These are phyloP conservation scores for Asterella californica DNA, from an alignment of 225 moss, liverwort and hornwort genomes.

Conservation along the genomic window DNA sequence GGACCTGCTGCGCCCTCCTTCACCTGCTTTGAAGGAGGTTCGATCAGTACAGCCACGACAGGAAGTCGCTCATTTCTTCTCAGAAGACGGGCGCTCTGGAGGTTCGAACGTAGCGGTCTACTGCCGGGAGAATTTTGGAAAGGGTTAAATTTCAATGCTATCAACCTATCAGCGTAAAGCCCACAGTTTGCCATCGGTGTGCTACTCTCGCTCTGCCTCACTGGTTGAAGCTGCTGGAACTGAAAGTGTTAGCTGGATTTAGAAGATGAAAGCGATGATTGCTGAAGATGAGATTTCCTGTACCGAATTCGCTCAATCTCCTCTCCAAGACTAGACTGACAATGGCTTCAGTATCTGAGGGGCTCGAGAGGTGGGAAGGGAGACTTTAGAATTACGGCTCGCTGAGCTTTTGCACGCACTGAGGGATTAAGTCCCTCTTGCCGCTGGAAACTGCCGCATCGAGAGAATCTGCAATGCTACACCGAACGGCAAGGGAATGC, in stretches of 20 bases:
- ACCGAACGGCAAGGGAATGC: background rate
- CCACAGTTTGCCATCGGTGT: background rate
- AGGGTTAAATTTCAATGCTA: background rate
- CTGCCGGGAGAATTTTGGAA: background rate
- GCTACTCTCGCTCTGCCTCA: too few species aligned
- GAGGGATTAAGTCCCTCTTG: too few species aligned
- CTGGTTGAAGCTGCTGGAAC: background rate
- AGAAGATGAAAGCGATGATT: background rate
- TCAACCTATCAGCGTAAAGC: background rate
- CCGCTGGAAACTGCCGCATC: background rate
- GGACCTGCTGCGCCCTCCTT: background rate
- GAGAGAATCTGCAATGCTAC: background rate
- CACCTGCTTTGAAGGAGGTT: conserved; percentile 10
- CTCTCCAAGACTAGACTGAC: background rate
- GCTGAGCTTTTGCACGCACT: too few species aligned
- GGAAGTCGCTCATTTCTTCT: background rate
- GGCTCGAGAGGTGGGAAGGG: background rate
- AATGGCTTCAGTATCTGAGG: background rate
- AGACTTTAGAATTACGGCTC: too few species aligned
- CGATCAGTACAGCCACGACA: conserved; percentile 7
- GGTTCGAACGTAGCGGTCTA: background rate
- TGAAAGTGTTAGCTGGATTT: background rate
- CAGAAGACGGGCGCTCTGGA: background rate
- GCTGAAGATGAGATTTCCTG: too few species aligned
- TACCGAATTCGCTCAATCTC: too few species aligned